Conservation (phyloP, 2,329 filamentous ascomycete species). For the Ambrosiella beaveri region DNA sequence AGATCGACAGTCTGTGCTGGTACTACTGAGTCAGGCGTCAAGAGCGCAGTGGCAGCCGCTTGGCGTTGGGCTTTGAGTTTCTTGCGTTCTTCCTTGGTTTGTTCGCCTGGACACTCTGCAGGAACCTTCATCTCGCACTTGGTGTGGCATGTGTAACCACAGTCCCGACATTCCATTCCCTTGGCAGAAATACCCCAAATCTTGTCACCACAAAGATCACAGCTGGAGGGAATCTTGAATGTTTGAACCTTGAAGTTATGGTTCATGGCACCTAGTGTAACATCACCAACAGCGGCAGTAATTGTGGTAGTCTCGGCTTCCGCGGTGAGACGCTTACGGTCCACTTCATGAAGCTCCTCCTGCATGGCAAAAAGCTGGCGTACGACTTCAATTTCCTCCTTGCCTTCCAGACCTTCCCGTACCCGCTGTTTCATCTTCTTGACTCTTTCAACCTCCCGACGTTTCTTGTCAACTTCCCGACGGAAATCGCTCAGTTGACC, state of each 20-base stretch:
- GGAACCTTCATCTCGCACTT: conserved; percentile 99
- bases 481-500: conserved; percentile 62
- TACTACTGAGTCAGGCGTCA: conserved; percentile 31
- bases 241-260: conserved; percentile 99
- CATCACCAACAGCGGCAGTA: conserved; percentile 75
- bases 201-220: conserved; percentile 85
- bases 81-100: conserved; percentile 88
- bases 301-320: conserved; percentile 91
- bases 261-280: conserved; percentile 80
- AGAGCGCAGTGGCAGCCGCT: conserved; percentile 49
- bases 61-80: conserved; percentile 79
- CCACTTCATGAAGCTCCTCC: conserved; percentile 68
- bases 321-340: conserved; percentile 67
- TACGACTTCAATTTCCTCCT: conserved; percentile 75
- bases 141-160: conserved; percentile 93
- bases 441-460: conserved; percentile 63
- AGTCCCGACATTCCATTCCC: conserved; percentile 89
- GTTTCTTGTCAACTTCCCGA: conserved; percentile 70
- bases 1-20: conserved; percentile 40
- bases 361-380: conserved; percentile 68
- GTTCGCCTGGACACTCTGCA: conserved; percentile 84
- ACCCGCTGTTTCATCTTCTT: conserved; percentile 60
- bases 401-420: conserved; percentile 68
- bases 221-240: conserved; percentile 98
- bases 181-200: conserved; percentile 97